Evolutionary conservation across 2,329 filamentous ascomycete species (phyloP).

Genomic region (Aspergillus sp.): DNA sequence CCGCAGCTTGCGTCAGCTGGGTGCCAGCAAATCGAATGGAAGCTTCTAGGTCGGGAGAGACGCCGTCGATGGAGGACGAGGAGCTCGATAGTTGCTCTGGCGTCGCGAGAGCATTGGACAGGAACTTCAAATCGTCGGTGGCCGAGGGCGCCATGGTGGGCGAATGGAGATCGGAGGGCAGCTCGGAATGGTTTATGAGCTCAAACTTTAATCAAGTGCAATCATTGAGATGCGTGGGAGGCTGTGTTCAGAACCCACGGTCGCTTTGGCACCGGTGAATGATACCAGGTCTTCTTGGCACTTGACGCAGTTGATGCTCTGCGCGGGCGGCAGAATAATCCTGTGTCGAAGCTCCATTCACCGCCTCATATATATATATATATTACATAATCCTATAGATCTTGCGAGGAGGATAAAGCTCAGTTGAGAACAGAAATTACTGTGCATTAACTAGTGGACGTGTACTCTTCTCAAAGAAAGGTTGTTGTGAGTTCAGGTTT

Average conservation of each 20-base stretch:
- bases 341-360: background rate
- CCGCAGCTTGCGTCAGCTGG: constrained; percentile 48
- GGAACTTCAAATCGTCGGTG: constrained; percentile 29
- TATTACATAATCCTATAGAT: too few relatives aligned
- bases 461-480: too few relatives aligned
- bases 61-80: constrained; percentile 44
- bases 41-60: constrained; percentile 41
- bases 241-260: too few relatives aligned
- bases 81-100: constrained; percentile 45
- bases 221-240: background rate
- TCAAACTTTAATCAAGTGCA: background rate
- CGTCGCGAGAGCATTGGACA: constrained; percentile 48
- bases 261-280: too few relatives aligned
- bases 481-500: too few relatives aligned
- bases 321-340: background rate
- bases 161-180: background rate
- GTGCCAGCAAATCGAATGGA: constrained; percentile 47
- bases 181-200: background rate
- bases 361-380: background rate
- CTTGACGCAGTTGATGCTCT: background rate
- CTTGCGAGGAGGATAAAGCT: too few relatives aligned
- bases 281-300: too few relatives aligned
- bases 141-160: constrained; percentile 25
- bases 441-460: too few relatives aligned
- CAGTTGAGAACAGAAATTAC: too few relatives aligned